phyloP scores from a whole-genome alignment of 1,139 yeast species.

The Debaryomyces subglobosus region DNA sequence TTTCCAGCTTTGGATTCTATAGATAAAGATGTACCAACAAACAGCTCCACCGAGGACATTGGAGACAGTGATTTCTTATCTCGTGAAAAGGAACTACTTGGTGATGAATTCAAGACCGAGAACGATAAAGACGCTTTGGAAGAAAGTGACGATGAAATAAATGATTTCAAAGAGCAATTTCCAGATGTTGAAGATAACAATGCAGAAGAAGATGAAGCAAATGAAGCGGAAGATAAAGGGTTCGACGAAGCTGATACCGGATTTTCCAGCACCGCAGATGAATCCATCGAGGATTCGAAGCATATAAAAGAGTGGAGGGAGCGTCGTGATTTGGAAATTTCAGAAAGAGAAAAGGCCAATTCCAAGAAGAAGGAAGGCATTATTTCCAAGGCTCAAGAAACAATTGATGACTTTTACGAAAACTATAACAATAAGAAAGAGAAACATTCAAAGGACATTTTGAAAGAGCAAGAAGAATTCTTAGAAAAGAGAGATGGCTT shows the following conservation, averaged over 20 bases:
- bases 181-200: constrained; percentile 56
- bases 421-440: constrained; percentile 88
- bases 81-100: constrained; percentile 83
- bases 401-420: constrained; percentile 93
- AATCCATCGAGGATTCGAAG: constrained; percentile 44
- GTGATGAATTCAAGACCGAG: constrained; percentile 78
- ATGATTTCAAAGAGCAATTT: constrained; percentile 66
- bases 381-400: constrained; percentile 76
- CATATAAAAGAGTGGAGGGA: constrained; percentile 80
- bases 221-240: constrained; percentile 12
- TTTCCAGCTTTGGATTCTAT: constrained; percentile 78
- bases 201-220: constrained; percentile 18
- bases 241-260: constrained; percentile 26
- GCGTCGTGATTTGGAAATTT: constrained; percentile 79
- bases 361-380: constrained; percentile 67
- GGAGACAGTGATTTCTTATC: constrained; percentile 66
- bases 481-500: constrained; percentile 78
- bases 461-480: constrained; percentile 70
- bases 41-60: constrained; percentile 29
- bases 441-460: constrained; percentile 63
- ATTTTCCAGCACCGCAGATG: constrained; percentile 23
- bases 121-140: constrained; percentile 59
- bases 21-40: constrained; percentile 37
- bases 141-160: constrained; percentile 62
- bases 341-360: constrained; percentile 78